Conservation (phyloP, 1,284 basidiomycete species). For the Wallemia ichthyophaga region DNA sequence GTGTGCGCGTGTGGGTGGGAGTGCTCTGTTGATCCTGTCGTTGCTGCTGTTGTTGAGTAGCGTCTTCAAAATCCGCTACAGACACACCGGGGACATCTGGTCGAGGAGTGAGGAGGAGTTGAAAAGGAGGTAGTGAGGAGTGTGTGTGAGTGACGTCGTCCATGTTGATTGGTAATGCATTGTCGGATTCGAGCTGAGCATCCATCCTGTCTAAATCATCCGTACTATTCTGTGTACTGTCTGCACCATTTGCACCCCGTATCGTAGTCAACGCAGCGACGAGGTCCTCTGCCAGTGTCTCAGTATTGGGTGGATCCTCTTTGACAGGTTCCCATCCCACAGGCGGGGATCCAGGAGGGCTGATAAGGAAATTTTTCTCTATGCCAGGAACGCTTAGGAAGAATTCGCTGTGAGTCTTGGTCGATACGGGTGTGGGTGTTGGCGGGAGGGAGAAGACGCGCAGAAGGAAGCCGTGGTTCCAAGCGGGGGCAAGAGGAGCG, state of each 20-base stretch:
- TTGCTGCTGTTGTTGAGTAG: not conserved
- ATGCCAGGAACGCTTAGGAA: constrained; percentile 39
- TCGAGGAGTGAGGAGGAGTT: not conserved
- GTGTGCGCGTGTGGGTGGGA: not conserved
- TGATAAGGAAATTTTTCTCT: constrained; percentile 87
- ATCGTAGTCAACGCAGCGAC: constrained; percentile 29
- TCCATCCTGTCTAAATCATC: no score
- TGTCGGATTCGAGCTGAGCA: no score
- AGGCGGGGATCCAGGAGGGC: constrained; percentile 89
- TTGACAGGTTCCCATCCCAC: constrained; percentile 78
- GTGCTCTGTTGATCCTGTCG: not conserved
- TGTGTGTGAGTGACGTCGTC: no score
- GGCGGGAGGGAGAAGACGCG: constrained; percentile 50
- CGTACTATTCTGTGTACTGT: not conserved
- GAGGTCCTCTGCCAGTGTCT: constrained; percentile 67
- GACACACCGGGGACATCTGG: not conserved
- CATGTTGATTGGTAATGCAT: no score
- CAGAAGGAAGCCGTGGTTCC: constrained; percentile 27
- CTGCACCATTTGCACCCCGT: not conserved
- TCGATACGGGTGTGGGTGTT: constrained; percentile 21
- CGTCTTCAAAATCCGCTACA: not conserved
- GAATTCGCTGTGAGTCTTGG: constrained; percentile 14
- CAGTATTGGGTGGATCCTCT: constrained; percentile 70
- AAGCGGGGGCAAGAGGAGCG: constrained; percentile 25
- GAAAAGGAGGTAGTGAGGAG: no score